Conservation (phyloP, 176 grass and related monocot genomes). For the Lolium rigidum region DNA sequence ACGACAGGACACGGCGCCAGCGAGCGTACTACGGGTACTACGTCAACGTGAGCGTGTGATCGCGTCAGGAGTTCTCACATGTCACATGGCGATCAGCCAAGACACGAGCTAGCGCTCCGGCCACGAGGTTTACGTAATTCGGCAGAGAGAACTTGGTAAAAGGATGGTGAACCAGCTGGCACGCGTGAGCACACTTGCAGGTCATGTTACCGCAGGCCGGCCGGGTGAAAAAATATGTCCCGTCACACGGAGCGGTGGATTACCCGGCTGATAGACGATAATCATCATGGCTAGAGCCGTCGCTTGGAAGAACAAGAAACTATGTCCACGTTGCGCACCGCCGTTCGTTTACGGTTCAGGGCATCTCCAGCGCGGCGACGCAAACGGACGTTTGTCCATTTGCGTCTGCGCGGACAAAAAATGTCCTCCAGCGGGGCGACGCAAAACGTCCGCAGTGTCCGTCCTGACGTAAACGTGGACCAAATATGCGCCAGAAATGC, state of each 20-base stretch:
- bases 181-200: slow-evolving; percentile 28
- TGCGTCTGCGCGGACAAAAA: too few relatives aligned
- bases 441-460: too few relatives aligned
- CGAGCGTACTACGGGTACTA: too few relatives aligned
- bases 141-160: not conserved
- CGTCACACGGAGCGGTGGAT: not conserved
- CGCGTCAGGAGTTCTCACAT: slow-evolving; percentile 7
- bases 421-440: too few relatives aligned
- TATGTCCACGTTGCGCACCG: not conserved
- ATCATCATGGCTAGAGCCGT: slow-evolving; percentile 24
- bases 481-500: too few relatives aligned
- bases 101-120: slow-evolving; percentile 7
- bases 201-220: slow-evolving; percentile 41
- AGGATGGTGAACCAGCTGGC: not conserved
- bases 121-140: slow-evolving; percentile 23
- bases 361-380: too few relatives aligned
- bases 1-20: slow-evolving; percentile 3
- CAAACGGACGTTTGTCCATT: too few relatives aligned
- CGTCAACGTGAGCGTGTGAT: slow-evolving; percentile 35
- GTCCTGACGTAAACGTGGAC: too few relatives aligned
- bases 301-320: slow-evolving; percentile 42
- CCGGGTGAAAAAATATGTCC: not conserved
- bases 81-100: slow-evolving; percentile 24
- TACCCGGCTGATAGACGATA: not conserved
- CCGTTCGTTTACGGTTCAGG: not conserved